Evolutionary conservation across 2,329 filamentous ascomycete genomes (phyloP).

Genomic region (Fusarium torulosum): DNA sequence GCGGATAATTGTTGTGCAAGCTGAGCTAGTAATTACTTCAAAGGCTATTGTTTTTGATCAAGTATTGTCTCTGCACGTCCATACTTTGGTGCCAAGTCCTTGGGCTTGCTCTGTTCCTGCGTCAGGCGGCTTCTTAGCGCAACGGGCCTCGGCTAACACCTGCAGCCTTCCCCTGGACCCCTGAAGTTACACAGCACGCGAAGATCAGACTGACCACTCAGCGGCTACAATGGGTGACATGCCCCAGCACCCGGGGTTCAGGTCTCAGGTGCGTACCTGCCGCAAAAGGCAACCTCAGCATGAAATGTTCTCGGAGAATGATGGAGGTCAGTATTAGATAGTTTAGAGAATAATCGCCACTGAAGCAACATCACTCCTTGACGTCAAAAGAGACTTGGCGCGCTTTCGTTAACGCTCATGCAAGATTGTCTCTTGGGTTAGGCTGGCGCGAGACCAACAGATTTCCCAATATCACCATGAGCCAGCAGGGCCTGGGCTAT

Average conservation of each 20-base stretch:
- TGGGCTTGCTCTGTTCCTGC: conserved; percentile 43
- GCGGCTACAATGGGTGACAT: conserved; percentile 20
- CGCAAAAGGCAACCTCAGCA: conserved; percentile 23
- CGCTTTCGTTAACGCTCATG: background rate
- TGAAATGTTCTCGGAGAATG: background rate
- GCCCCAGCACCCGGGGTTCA: conserved; percentile 6
- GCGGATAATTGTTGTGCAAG: background rate
- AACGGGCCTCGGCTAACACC: conserved; percentile 36
- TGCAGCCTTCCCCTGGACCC: conserved; percentile 31
- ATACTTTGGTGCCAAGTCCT: conserved; percentile 17
- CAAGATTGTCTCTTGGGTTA: conserved; percentile 3
- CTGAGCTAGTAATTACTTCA: background rate
- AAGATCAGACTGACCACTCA: conserved; percentile 21
- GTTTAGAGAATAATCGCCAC: background rate
- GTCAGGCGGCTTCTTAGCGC: conserved; percentile 41
- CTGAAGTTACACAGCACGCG: conserved; percentile 15
- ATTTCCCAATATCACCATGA: conserved; percentile 30
- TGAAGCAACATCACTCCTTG: conserved; percentile 16
- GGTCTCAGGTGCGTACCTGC: conserved; percentile 28
- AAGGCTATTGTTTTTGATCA: background rate
- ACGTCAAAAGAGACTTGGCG: conserved; percentile 15
- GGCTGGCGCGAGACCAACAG: conserved; percentile 2
- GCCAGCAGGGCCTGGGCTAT: conserved; percentile 14
- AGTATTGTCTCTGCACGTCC: background rate
- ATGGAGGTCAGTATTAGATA: no score